Base-by-base conservation (phyloP, 345 rosid species). In the Eucalyptus cloeziana region DNA sequence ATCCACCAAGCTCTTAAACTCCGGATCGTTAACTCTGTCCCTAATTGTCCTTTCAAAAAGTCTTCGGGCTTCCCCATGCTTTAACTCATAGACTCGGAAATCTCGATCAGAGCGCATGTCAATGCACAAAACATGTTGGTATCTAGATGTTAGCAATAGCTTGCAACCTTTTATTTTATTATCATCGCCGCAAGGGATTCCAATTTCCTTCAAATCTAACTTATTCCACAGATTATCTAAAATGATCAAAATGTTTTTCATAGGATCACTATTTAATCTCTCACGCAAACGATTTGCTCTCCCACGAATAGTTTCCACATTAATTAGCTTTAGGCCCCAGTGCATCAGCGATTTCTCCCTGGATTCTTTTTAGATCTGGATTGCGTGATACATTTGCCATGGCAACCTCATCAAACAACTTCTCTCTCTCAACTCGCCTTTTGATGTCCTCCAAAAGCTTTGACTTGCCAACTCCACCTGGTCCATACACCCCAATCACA, bases 221-320 rank as follows among this genome's bases (percentile, higher is more conserved):
- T 40, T 56, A 3, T 87, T 25, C 93, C 93, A 90, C 3, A 93
- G 47, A 60, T 91, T 86, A 50, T 93, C 94, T n/a, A 93, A 64
- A 58, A 93, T 88, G 5, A 93, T 85, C 43, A 93, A 89, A 43
- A 90, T n/a, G 21, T 58, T 92, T 80, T 67, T 37, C 12, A 37
- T 51, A 86, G n/a, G 4, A 22, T 11, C 14, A 3, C 1, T 3
- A 51, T 58, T 86, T 87, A 92, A 30, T n/a, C 90, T 54, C 4
- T 10, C 5, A 5, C 71, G 15, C 17, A 91, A 67, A 47, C 76
- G 50, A 7, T 58, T 9, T 21, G 91, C 92, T 58, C 93, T 86
- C 17, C 19, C 89, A 5, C 4, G 2, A 15, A 12, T 85, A 54
- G 37, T 44, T 40, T 86, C 80, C 67, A 85, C 93, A 8, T 89